Percentiles rank a stretch among this genome's conserved stretches.
These are phyloP conservation scores for Echria macrotheca DNA, from an alignment of 495 filamentous ascomycete species.

Conservation along the genomic window DNA sequence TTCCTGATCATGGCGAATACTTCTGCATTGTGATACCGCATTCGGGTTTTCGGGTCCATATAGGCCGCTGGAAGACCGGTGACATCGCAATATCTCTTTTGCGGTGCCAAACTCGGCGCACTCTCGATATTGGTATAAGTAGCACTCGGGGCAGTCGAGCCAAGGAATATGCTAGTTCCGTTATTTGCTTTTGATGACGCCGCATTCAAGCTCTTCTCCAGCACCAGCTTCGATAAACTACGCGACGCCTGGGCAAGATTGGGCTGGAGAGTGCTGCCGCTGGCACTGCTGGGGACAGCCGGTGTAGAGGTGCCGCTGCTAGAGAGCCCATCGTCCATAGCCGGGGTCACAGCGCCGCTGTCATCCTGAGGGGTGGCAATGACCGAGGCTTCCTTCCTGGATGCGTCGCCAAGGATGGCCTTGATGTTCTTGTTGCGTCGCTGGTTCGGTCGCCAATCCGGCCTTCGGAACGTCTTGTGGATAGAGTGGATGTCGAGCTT, in stretches of 20 bases:
- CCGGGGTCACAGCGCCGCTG: conserved; percentile 71
- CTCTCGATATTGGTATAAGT: conserved; percentile 96
- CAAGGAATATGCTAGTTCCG: conserved; percentile 15
- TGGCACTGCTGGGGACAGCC: conserved; percentile 32
- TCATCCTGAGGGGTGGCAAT: conserved; percentile 70
- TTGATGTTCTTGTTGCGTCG: conserved; percentile 98
- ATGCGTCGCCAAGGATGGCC: conserved; percentile 85
- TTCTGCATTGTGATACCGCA: conserved; percentile 86
- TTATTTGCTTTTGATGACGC: conserved; percentile 25
- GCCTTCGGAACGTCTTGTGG: conserved; percentile 80
- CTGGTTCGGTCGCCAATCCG: conserved; percentile 82
- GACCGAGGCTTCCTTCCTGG: conserved; percentile 74
- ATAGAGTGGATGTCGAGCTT: conserved; percentile 78
- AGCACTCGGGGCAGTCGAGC: conserved; percentile 59
- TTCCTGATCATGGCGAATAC: conserved; percentile 74
- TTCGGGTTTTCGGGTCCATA: conserved; percentile 84
- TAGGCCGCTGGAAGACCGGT: conserved; percentile 86
- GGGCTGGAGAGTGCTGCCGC: conserved; percentile 39
- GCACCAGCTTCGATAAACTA: conserved; percentile 74
- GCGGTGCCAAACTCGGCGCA: conserved; percentile 72
- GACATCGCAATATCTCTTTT: conserved; percentile 87
- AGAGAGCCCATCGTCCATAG: conserved; percentile 47
- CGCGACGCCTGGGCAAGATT: conserved; percentile 81
- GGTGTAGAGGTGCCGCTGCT: conserved; percentile 58
- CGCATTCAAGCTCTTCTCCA: conserved; percentile 60